These are phyloP conservation scores for Handroanthus guayacan DNA, from an alignment of 257 asterid species.

Conservation along the genomic window DNA sequence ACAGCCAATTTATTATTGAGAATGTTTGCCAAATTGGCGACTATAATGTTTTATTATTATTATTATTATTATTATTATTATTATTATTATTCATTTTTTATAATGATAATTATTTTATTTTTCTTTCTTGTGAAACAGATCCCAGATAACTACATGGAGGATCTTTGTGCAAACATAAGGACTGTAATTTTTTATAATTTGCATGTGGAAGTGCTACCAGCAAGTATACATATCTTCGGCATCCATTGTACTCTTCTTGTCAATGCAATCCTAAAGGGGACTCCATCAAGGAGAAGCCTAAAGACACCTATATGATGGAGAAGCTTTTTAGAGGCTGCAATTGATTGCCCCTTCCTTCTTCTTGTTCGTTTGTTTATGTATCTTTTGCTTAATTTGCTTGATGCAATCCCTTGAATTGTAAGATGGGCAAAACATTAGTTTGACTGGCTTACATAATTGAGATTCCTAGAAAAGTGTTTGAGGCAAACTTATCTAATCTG, in stretches of 20 bases:
- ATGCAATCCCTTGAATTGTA: not conserved
- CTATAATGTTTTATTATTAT: too few species aligned
- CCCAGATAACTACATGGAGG: slow-evolving; percentile 78
- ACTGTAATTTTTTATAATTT: slow-evolving; percentile 43
- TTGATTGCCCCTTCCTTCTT: not conserved
- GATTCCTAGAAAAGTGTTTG: slow-evolving; percentile 13
- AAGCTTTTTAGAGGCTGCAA: slow-evolving; percentile 14
- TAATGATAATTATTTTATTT: slow-evolving; percentile 24
- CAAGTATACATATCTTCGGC: slow-evolving; percentile 1
- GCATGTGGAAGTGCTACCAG: slow-evolving; percentile 3
- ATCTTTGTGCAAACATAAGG: slow-evolving; percentile 74
- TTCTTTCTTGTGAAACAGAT: slow-evolving; percentile 52
- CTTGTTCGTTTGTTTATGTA: not conserved
- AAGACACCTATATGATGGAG: too few species aligned
- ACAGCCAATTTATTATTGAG: not conserved
- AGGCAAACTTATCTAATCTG: slow-evolving; percentile 6
- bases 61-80: not conserved
- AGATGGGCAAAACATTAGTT: slow-evolving; percentile 3
- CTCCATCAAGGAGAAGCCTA: slow-evolving; percentile 5
- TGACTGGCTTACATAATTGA: not conserved
- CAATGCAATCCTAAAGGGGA: slow-evolving; percentile 11
- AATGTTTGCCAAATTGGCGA: not conserved
- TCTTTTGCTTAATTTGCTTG: slow-evolving; percentile 14
- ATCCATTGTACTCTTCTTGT: slow-evolving; percentile 13
- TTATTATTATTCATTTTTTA: not conserved